Percentiles rank a stretch among this genome's conserved stretches.
phyloP scores from a whole-genome alignment of 129 eudicot genomes.

The Lactuca sativa region DNA sequence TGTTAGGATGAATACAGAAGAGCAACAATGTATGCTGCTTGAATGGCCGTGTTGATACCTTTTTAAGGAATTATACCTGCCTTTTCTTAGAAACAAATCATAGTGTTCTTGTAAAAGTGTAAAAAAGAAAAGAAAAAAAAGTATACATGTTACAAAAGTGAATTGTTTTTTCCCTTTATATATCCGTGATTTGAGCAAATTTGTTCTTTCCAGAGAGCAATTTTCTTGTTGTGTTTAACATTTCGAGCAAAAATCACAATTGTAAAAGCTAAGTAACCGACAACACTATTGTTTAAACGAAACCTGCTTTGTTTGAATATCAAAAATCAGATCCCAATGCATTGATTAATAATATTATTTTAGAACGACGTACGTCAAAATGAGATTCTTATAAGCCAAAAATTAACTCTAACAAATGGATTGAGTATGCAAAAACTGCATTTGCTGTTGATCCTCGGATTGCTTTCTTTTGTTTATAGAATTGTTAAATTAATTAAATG shows the following conservation, averaged over 20 bases:
- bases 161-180: neutral
- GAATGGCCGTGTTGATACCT: too few species aligned
- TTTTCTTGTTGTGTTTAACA: neutral
- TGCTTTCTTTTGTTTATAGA: slow-evolving; percentile 38
- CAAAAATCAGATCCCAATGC: slow-evolving; percentile 25
- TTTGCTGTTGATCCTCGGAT: slow-evolving; percentile 94
- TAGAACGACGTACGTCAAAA: slow-evolving; percentile 5
- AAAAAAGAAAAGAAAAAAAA: neutral
- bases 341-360: neutral
- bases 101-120: neutral
- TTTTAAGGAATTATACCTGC: neutral
- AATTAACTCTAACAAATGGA: slow-evolving; percentile 38
- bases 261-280: neutral
- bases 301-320: slow-evolving; percentile 5
- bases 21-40: neutral
- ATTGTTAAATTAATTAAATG: too few species aligned
- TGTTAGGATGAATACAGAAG: neutral
- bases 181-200: neutral
- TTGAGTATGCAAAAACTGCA: slow-evolving; percentile 84
- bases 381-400: neutral
- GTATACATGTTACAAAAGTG: neutral
- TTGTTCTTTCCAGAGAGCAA: slow-evolving; percentile 12
- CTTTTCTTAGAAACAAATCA: neutral
- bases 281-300: slow-evolving; percentile 8
- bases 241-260: neutral